Evolutionary conservation across 2,329 filamentous ascomycete genomes (phyloP).

Genomic region (Ophiocordyceps camponoti-floridani): DNA sequence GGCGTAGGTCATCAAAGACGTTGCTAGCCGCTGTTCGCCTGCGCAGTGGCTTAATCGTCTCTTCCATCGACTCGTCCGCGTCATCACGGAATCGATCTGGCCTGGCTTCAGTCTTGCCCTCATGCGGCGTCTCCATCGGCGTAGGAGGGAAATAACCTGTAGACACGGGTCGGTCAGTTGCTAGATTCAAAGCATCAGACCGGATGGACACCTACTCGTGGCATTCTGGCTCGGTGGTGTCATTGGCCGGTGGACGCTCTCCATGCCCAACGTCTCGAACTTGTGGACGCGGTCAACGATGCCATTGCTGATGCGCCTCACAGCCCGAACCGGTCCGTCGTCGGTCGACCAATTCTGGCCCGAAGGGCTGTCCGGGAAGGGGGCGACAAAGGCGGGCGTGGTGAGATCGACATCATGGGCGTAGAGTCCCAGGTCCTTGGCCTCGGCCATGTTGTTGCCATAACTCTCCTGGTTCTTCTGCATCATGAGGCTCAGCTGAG

Average conservation of each 20-base stretch:
- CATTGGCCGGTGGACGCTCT: constrained; percentile 30
- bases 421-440: constrained; percentile 33
- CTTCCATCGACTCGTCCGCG: constrained; percentile 49
- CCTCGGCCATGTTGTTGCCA: constrained; percentile 19
- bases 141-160: constrained; percentile 48
- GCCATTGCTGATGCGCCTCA: constrained; percentile 37
- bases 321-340: constrained; percentile 22
- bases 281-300: constrained; percentile 42
- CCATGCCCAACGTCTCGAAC: constrained; percentile 34
- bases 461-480: constrained; percentile 27
- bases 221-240: constrained; percentile 45
- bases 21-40: constrained; percentile 24
- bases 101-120: constrained; percentile 23
- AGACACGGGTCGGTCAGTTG: neutral
- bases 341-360: constrained; percentile 32
- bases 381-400: constrained; percentile 27
- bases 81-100: constrained; percentile 37
- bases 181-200: neutral
- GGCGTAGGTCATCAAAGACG: constrained; percentile 40
- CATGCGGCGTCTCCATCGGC: constrained; percentile 44
- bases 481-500: constrained; percentile 24
- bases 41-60: constrained; percentile 41
- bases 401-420: constrained; percentile 25
- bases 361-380: constrained; percentile 28
- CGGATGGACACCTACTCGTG: constrained; percentile 27